phyloP scores from a whole-genome alignment of 1,139 yeast species.

The Lizanozyma gosingica region DNA sequence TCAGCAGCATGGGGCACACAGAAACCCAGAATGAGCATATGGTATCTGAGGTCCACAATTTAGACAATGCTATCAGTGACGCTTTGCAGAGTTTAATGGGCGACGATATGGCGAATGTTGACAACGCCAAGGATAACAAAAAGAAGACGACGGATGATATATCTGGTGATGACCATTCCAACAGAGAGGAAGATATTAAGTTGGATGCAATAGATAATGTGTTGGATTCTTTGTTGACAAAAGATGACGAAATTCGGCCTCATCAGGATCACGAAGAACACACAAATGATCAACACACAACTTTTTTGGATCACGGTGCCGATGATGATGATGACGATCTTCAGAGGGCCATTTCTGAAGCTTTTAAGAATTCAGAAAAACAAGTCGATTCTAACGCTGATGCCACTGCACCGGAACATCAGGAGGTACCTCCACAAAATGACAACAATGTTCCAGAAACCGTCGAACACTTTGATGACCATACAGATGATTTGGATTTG shows the following conservation, averaged over 20 bases:
- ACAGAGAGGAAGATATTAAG: too few relatives aligned
- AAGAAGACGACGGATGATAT: background rate
- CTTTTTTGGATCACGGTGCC: background rate
- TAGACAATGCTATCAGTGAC: background rate
- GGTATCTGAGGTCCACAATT: background rate
- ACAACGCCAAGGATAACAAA: background rate
- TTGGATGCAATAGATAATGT: background rate
- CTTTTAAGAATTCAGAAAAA: background rate
- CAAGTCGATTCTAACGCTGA: background rate
- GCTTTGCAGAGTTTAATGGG: background rate
- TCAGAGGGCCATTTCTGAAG: background rate
- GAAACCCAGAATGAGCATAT: background rate
- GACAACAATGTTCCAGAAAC: too few relatives aligned
- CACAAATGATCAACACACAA: background rate
- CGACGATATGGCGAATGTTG: background rate
- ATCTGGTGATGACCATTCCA: background rate
- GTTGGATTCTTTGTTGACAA: background rate
- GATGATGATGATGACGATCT: too few relatives aligned
- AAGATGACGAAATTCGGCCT: background rate
- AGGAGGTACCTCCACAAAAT: background rate
- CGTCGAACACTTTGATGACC: background rate
- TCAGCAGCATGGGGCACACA: background rate
- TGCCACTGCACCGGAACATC: background rate
- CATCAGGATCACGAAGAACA: background rate
- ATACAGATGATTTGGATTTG: background rate